Percentiles rank a stretch among this genome's conserved stretches.
These are phyloP conservation scores for Cordyceps tenuipes DNA, from an alignment of 2,329 filamentous ascomycete species.

Conservation along the genomic window DNA sequence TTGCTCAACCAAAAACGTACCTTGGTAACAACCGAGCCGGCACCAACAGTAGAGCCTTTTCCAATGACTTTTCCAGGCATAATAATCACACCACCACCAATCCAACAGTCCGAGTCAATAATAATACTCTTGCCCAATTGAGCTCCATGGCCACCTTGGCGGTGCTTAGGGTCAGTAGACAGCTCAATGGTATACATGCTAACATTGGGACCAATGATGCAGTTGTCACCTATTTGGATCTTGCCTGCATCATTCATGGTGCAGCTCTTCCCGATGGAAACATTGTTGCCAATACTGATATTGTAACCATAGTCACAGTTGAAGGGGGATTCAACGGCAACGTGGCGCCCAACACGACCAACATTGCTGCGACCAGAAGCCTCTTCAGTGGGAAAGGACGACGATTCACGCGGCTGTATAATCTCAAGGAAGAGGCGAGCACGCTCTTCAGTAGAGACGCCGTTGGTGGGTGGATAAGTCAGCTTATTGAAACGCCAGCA, in stretches of 20 bases:
- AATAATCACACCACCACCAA: constrained; percentile 69
- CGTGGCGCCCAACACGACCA: constrained; percentile 63
- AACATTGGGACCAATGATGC: constrained; percentile 74
- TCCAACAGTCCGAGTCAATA: constrained; percentile 81
- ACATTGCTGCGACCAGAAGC: constrained; percentile 43
- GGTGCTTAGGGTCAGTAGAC: constrained; percentile 62
- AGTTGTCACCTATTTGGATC: constrained; percentile 72
- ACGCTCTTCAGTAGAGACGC: constrained; percentile 60
- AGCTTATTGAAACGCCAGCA: constrained; percentile 78
- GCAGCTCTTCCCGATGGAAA: constrained; percentile 75
- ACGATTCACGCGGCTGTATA: constrained; percentile 51
- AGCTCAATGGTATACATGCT: constrained; percentile 72
- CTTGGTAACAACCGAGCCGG: constrained; percentile 80
- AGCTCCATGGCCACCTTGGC: constrained; percentile 65
- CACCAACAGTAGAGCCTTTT: constrained; percentile 69
- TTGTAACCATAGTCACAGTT: constrained; percentile 95
- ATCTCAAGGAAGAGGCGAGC: constrained; percentile 64
- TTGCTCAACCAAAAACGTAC: constrained; percentile 25
- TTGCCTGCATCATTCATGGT: constrained; percentile 79
- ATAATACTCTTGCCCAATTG: constrained; percentile 63
- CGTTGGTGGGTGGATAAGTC: constrained; percentile 64
- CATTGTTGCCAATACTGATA: constrained; percentile 76
- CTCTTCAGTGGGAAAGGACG: constrained; percentile 48
- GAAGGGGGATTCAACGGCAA: constrained; percentile 80
- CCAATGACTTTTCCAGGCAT: constrained; percentile 75